Evolutionary conservation across 371 early-diverging fungal species (phyloP).

Genomic region (Mycotypha africana): DNA sequence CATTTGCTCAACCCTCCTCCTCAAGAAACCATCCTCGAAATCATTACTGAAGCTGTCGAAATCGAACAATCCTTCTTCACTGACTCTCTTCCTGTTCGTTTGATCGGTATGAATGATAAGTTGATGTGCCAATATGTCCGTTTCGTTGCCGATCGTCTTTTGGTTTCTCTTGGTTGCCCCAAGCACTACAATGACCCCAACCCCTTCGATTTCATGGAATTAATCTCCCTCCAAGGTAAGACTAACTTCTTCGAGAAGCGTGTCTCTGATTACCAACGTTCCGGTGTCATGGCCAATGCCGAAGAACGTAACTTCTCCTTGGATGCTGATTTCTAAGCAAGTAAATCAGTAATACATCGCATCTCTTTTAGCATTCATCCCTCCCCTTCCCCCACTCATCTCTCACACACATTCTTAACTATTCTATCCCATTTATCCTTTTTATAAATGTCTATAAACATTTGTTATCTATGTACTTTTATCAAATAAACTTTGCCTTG

Average conservation of each 20-base stretch:
- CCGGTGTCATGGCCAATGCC: constrained; percentile 81
- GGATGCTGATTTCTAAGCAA: constrained; percentile 69
- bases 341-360: too few species aligned
- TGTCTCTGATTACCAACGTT: constrained; percentile 98
- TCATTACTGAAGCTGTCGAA: constrained; percentile 91
- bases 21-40: constrained; percentile 60
- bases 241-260: constrained; percentile 99
- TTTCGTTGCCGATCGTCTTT: constrained; percentile 97
- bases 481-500: too few species aligned
- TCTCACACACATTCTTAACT: too few species aligned
- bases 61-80: constrained; percentile 97
- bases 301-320: constrained; percentile 68
- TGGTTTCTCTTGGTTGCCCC: constrained; percentile 85
- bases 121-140: constrained; percentile 99
- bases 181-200: constrained; percentile 92
- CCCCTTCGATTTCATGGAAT: constrained; percentile 99
- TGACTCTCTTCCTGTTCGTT: constrained; percentile 93
- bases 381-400: too few species aligned
- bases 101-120: constrained; percentile 98
- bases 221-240: constrained; percentile 99
- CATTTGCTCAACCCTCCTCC: constrained; percentile 80
- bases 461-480: too few species aligned
- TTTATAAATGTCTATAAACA: too few species aligned
- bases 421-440: too few species aligned
- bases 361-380: too few species aligned